Evolutionary conservation across 2,329 filamentous ascomycete species (phyloP).

Genomic region (Colletotrichum kahawae): DNA sequence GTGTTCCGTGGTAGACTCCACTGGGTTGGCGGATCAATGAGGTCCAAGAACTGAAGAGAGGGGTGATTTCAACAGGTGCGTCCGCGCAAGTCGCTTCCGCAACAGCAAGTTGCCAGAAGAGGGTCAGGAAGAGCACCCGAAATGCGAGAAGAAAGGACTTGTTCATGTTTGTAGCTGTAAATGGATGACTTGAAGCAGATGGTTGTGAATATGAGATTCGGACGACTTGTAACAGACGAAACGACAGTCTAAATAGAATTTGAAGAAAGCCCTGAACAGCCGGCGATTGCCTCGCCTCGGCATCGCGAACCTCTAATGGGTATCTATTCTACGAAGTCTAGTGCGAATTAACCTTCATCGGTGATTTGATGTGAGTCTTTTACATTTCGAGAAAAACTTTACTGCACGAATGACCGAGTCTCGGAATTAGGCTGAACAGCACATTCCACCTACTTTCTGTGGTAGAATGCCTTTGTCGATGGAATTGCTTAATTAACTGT

Average conservation of each 20-base stretch:
- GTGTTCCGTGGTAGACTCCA: not conserved
- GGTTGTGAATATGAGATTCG: fast-evolving
- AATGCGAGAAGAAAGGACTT: fast-evolving
- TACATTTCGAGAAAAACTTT: not conserved
- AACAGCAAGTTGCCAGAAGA: not conserved
- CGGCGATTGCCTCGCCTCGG: not conserved
- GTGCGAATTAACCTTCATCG: not conserved
- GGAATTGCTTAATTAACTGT: not conserved
- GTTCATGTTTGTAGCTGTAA: fast-evolving
- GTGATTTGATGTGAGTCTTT: not conserved
- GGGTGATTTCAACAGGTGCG: not conserved
- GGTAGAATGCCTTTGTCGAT: too few relatives aligned
- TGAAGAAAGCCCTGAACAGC: not conserved
- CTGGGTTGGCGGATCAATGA: not conserved
- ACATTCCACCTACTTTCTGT: not conserved
- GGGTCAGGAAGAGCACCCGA: not conserved
- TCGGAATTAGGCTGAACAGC: fast-evolving
- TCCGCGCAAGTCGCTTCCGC: not conserved
- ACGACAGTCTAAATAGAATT: fast-evolving
- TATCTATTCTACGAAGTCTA: not conserved
- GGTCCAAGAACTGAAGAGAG: not conserved
- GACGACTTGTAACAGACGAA: fast-evolving
- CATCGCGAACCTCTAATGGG: not conserved
- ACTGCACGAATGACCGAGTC: not conserved
- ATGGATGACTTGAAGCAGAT: fast-evolving